Evolutionary conservation across 163 green algal species (phyloP).

Genomic region (Chloromonas sp.): DNA sequence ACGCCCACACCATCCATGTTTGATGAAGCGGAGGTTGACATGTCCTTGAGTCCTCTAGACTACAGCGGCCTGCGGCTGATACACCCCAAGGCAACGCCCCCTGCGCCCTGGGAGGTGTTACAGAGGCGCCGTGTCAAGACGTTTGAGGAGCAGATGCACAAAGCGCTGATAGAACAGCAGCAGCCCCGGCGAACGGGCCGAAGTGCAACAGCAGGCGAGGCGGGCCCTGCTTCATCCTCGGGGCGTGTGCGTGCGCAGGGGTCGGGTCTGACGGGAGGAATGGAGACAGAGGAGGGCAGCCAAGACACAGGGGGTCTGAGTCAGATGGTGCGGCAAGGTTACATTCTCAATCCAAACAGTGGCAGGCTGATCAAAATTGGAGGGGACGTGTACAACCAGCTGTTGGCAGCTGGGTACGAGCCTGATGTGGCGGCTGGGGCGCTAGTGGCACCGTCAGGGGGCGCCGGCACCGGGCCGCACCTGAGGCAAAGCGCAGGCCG

Average conservation of each 20-base stretch:
- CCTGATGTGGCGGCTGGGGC: constrained; percentile 7
- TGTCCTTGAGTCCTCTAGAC: no score
- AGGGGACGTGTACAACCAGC: constrained; percentile 19
- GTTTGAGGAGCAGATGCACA: constrained; percentile 12
- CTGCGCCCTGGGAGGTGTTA: constrained; percentile 14
- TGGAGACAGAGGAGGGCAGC: no score
- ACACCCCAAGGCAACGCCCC: neutral
- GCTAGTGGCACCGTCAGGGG: neutral
- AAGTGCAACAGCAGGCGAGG: no score
- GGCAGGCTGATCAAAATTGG: constrained; percentile 28
- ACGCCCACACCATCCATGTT: no score
- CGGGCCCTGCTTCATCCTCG: no score
- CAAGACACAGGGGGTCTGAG: neutral
- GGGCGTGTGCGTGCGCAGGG: no score
- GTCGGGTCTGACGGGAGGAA: no score
- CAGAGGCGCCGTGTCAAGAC: constrained; percentile 1
- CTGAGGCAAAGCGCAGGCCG: no score
- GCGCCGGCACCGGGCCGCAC: no score
- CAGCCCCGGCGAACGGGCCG: no score
- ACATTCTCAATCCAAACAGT: constrained; percentile 25
- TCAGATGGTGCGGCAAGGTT: neutral
- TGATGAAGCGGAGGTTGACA: no score
- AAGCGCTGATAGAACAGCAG: constrained; percentile 1
- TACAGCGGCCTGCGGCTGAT: no score
- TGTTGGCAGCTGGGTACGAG: constrained; percentile 22